These are phyloP conservation scores for Kwoniella botswanensis DNA, from an alignment of 768 basidiomycete species.

Conservation along the genomic window DNA sequence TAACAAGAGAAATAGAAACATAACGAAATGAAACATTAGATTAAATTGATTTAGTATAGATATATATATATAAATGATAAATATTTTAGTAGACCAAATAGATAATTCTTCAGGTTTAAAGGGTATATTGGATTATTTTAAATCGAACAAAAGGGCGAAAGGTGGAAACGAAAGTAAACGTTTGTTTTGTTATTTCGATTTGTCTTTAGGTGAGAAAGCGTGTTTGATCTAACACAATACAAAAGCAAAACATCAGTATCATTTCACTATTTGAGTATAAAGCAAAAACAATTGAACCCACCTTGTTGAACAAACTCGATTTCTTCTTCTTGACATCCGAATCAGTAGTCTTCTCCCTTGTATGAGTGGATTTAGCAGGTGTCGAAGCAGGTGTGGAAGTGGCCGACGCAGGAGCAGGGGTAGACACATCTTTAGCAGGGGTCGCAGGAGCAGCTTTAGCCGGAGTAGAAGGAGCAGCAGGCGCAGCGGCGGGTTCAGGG, in stretches of 20 bases:
- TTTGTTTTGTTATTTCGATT: constrained; percentile 30
- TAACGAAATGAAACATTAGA: neutral
- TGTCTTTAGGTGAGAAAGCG: constrained; percentile 52
- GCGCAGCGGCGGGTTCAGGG: constrained; percentile 8
- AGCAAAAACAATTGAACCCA: constrained; percentile 10
- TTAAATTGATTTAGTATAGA: neutral
- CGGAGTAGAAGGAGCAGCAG: constrained; percentile 40
- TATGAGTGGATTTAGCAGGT: constrained; percentile 38
- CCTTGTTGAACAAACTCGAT: constrained; percentile 55
- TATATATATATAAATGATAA: neutral
- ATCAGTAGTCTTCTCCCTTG: constrained; percentile 24
- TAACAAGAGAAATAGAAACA: neutral
- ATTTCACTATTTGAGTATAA: neutral
- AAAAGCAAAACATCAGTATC: constrained; percentile 4
- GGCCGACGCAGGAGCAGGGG: constrained; percentile 29
- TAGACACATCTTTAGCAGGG: constrained; percentile 18
- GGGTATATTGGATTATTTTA: neutral
- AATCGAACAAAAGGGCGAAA: too few species aligned
- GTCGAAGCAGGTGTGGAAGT: constrained; percentile 43
- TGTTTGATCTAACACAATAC: constrained; percentile 37
- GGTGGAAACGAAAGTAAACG: too few species aligned
- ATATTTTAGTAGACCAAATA: neutral
- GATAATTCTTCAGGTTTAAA: neutral
- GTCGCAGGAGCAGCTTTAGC: constrained; percentile 35
- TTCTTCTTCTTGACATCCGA: constrained; percentile 52